Evolutionary conservation across 1,139 yeast species (phyloP), one percentile per base, ranked within the genome.

Genomic region (Petasospora fabianii): DNA sequence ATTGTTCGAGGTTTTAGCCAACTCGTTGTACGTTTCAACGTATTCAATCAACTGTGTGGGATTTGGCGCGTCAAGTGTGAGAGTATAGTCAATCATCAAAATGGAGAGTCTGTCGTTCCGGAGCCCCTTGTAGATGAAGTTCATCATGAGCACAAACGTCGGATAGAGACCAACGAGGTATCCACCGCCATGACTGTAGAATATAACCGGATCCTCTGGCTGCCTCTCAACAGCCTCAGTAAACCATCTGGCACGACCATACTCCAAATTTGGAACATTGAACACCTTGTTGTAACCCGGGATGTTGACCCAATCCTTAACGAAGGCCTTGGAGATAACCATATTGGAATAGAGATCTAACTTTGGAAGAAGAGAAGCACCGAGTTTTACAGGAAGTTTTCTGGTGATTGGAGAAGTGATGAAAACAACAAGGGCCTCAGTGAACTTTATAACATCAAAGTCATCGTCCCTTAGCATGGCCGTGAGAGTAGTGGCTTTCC

Each of bases 131-230:
- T 71, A 71, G 33, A 73, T 44, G 3, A 56, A 51, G 3, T 64
- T 34, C 16, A 43, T 30, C 26, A 47, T 32, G 14, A 33, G 32
- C 9, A 66, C 56, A 15, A 60, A 69, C 4, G 62, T 42, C 11
- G 58, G 64, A 27, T 59, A 55, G 28, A 60, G 41, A 14, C 60
- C 62, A 29, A 66, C 47, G 28, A 59, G 54, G 48, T 59, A 70
- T 0, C 73, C 76, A 21, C 77, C 77, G 17, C 76, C 76, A 48
- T 71, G 77, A 21, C 61, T 39, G 42, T 53, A 59, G 5, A 60
- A 15, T 5, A 60, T 22, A 6, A 60, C 63, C 3, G 64, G 61
- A 27, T 60, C 64, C 7, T 48, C 47, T 5, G 39, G 41, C 5
- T 15, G 31, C 22, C 63, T 43, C 38, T 53, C 44, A 12, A 43